phyloP scores from a whole-genome alignment of 2,329 filamentous ascomycete species.

The Chaetomium strumarium region DNA sequence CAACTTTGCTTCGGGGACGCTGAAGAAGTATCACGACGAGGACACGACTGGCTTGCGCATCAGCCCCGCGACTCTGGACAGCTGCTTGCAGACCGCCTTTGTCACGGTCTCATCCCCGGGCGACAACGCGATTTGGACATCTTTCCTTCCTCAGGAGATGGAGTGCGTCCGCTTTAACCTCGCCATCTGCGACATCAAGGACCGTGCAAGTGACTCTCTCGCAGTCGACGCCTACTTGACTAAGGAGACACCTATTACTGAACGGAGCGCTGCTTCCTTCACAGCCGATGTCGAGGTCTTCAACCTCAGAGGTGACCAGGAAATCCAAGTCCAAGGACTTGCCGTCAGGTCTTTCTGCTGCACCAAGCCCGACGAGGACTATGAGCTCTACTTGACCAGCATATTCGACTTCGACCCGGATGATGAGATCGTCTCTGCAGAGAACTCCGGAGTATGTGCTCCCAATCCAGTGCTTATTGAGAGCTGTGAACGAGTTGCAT shows the following conservation, averaged over 20 bases:
- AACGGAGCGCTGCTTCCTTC: constrained; percentile 26
- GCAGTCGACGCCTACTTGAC: constrained; percentile 32
- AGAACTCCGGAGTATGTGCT: neutral
- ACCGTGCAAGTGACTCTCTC: constrained; percentile 16
- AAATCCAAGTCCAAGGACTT: constrained; percentile 31
- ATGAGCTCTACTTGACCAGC: constrained; percentile 34
- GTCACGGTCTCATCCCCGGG: constrained; percentile 36
- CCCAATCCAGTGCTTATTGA: constrained; percentile 29
- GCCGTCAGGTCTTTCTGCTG: constrained; percentile 30
- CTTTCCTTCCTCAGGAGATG: constrained; percentile 36
- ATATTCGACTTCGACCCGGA: constrained; percentile 37
- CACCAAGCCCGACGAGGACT: constrained; percentile 28
- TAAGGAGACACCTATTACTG: constrained; percentile 22
- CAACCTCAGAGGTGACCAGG: constrained; percentile 28
- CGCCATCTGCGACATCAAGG: constrained; percentile 22
- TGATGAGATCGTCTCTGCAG: constrained; percentile 30
- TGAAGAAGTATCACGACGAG: constrained; percentile 29
- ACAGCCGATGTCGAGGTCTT: constrained; percentile 34
- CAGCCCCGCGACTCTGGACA: constrained; percentile 38
- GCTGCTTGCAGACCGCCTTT: constrained; percentile 38
- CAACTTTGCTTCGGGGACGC: constrained; percentile 30
- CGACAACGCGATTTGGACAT: constrained; percentile 38
- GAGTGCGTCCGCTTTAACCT: constrained; percentile 34
- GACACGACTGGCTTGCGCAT: constrained; percentile 34
- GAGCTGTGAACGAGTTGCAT: constrained; percentile 33